Evolutionary conservation across 768 basidiomycete species (phyloP).

Genomic region (Rhodotorula kratochvilovae): DNA sequence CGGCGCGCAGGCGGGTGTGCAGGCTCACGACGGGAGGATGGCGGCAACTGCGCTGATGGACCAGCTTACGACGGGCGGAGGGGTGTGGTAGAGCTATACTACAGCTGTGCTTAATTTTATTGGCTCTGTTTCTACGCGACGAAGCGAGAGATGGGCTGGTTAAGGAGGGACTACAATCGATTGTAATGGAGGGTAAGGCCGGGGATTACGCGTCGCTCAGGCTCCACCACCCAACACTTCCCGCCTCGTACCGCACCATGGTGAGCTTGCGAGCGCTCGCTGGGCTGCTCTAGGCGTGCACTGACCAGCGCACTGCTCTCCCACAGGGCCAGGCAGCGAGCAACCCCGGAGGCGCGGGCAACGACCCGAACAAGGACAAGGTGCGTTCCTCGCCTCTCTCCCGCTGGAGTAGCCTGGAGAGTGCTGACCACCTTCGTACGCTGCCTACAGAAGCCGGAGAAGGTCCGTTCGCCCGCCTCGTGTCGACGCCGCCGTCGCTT

Average conservation of each 20-base stretch:
- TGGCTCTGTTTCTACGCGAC: neutral
- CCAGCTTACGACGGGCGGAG: constrained; percentile 14
- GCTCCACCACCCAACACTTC: neutral
- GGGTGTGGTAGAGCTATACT: constrained; percentile 12
- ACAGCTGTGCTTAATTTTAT: neutral
- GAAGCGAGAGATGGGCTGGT: too few species aligned
- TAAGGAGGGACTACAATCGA: neutral
- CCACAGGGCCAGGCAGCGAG: constrained; percentile 16
- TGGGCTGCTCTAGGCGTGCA: too few species aligned
- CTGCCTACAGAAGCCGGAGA: constrained; percentile 32
- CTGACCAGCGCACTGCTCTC: neutral
- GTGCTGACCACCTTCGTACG: neutral
- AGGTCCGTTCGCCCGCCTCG: constrained; percentile 6
- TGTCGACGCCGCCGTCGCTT: too few species aligned
- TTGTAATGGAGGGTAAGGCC: neutral
- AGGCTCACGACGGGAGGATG: neutral
- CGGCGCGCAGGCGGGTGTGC: too few species aligned
- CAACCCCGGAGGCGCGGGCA: neutral
- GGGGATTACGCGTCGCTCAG: neutral
- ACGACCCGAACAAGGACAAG: constrained; percentile 37
- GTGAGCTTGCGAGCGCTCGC: neutral
- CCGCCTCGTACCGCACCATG: neutral
- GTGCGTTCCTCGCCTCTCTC: neutral
- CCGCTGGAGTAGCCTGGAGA: too few species aligned
- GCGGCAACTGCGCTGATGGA: constrained; percentile 19